Conservation (phyloP, 148 eudicot species). For the Salicornia ramosissima region DNA sequence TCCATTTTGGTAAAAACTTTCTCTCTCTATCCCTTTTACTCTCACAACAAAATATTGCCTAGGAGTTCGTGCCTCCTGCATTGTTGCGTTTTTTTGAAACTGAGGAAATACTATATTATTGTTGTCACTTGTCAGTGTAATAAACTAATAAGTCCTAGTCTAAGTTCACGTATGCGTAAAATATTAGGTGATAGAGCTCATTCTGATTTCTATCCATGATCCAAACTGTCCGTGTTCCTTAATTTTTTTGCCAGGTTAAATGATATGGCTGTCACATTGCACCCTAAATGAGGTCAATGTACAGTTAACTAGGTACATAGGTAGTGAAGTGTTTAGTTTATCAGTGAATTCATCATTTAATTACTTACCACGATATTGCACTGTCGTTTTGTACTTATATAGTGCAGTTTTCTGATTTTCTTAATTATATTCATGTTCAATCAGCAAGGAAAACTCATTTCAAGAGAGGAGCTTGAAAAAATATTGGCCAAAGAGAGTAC, state of each 20-base stretch:
- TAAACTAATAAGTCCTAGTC: neutral
- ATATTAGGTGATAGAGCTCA: neutral
- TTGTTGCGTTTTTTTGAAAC: too few relatives aligned
- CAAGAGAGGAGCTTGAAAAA: slow-evolving; percentile 76
- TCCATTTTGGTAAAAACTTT: too few relatives aligned
- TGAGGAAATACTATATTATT: neutral
- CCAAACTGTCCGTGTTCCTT: neutral
- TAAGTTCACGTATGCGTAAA: neutral
- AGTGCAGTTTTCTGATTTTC: slow-evolving; percentile 8
- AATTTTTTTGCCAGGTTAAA: neutral
- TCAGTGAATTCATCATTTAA: neutral
- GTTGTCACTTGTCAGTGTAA: neutral
- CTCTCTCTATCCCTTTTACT: too few relatives aligned
- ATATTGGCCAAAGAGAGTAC: slow-evolving; percentile 78
- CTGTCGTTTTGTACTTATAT: slow-evolving; percentile 9
- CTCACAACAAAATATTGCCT: too few relatives aligned
- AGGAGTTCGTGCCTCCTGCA: too few relatives aligned
- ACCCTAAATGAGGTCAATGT: neutral
- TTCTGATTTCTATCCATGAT: neutral
- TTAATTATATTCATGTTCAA: slow-evolving; percentile 16
- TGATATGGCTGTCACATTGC: neutral
- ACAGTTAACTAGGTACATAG: too few relatives aligned
- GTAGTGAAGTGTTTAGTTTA: too few relatives aligned
- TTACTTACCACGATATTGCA: neutral
- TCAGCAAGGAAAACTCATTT: slow-evolving; percentile 77